These are phyloP conservation scores for Teratosphaeria viscida DNA, from an alignment of 2,329 filamentous ascomycete species.

Conservation along the genomic window DNA sequence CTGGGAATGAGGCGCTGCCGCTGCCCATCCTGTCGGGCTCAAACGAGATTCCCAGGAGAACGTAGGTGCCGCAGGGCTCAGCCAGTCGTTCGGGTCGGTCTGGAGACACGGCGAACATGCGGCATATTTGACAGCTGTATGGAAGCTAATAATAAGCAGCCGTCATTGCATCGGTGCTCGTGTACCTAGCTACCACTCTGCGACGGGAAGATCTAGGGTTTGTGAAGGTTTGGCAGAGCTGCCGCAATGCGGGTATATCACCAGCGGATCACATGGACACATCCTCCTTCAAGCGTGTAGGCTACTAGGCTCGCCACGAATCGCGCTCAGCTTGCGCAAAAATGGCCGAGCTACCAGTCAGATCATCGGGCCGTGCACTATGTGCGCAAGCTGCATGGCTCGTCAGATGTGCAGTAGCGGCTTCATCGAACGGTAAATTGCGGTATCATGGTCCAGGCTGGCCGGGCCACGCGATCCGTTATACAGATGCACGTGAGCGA, in stretches of 20 bases:
- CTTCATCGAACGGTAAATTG: background rate
- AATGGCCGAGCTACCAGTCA: background rate
- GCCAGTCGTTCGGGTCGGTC: background rate
- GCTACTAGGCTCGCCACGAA: background rate
- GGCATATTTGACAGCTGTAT: background rate
- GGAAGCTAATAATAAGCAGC: background rate
- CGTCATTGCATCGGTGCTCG: background rate
- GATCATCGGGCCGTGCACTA: background rate
- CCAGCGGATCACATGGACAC: background rate
- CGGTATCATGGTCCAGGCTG: background rate
- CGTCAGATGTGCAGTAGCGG: background rate
- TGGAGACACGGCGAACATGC: background rate
- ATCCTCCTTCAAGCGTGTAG: background rate
- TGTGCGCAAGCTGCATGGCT: background rate
- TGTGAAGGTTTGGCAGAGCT: background rate
- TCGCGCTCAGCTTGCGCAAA: background rate
- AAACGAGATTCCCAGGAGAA: background rate
- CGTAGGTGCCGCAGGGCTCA: background rate
- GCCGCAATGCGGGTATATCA: background rate
- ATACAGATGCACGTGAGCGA: background rate
- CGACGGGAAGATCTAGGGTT: background rate
- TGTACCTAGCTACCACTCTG: background rate
- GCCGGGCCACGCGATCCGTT: background rate
- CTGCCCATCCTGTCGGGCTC: background rate
- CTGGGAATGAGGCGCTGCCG: background rate